Evolutionary conservation across 176 grass and related monocot genomes (phyloP).

Genomic region (Oryza meridionalis): DNA sequence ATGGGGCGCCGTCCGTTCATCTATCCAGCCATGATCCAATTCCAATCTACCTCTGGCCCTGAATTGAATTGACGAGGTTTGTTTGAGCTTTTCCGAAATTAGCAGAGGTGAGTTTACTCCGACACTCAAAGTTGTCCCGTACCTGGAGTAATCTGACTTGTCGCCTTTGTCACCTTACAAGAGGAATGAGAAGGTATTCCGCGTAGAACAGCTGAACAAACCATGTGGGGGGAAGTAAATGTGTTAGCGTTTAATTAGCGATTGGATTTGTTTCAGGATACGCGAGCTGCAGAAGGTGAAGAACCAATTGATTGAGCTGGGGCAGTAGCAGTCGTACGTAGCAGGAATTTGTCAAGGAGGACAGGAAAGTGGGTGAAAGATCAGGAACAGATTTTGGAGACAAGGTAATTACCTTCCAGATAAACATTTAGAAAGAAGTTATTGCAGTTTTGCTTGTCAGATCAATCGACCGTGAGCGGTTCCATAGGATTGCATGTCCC

Average conservation of each 20-base stretch:
- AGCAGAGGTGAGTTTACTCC: conserved; percentile 20
- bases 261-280: neutral
- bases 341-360: neutral
- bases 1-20: conserved; percentile 23
- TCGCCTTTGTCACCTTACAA: conserved; percentile 59
- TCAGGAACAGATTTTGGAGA: neutral
- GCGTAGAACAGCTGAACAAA: conserved; percentile 82
- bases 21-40: neutral
- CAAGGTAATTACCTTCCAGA: conserved; percentile 74
- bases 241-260: conserved; percentile 3
- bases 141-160: neutral
- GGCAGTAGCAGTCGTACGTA: conserved; percentile 2
- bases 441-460: conserved; percentile 71
- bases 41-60: neutral
- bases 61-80: neutral
- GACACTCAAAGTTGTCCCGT: conserved; percentile 46
- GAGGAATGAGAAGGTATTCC: conserved; percentile 95
- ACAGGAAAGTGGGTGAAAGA: neutral
- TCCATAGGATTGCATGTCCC: conserved; percentile 80
- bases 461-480: conserved; percentile 60
- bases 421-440: conserved; percentile 96
- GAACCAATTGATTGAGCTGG: neutral
- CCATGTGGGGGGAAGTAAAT: conserved; percentile 41
- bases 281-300: conserved; percentile 35
- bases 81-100: conserved; percentile 23